Evolutionary conservation across 805 yeast genomes (phyloP).

Genomic region (Metschnikowia shivogae): DNA sequence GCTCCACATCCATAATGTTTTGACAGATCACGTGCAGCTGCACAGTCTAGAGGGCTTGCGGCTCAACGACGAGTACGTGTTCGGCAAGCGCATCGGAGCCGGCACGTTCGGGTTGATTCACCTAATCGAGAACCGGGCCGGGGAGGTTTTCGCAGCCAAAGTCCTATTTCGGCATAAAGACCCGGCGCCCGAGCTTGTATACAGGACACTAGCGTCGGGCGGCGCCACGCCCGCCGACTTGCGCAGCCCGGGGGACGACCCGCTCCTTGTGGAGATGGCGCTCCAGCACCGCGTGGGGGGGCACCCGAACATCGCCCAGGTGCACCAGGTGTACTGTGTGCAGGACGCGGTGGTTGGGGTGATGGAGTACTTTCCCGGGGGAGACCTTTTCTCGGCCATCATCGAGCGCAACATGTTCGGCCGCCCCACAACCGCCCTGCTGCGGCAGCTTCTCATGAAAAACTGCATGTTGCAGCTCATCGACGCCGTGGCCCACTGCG

Average conservation of each 20-base stretch:
- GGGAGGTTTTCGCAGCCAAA: slow-evolving; percentile 63
- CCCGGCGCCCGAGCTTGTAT: slow-evolving; percentile 63
- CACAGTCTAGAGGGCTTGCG: slow-evolving; percentile 34
- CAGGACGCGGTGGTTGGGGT: slow-evolving; percentile 54
- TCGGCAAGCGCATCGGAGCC: slow-evolving; percentile 41
- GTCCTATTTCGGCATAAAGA: slow-evolving; percentile 61
- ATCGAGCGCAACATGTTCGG: slow-evolving; percentile 67
- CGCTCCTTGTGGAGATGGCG: slow-evolving; percentile 60
- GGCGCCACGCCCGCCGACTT: background rate
- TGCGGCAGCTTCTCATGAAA: slow-evolving; percentile 43
- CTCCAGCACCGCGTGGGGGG: slow-evolving; percentile 70
- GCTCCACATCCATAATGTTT: background rate
- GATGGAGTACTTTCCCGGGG: slow-evolving; percentile 82
- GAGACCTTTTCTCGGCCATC: slow-evolving; percentile 82
- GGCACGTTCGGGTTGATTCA: slow-evolving; percentile 45
- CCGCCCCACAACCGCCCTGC: slow-evolving; percentile 47
- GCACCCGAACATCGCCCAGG: slow-evolving; percentile 74
- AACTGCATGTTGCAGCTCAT: slow-evolving; percentile 40
- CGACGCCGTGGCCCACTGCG: slow-evolving; percentile 34
- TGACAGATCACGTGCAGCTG: background rate
- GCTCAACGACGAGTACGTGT: slow-evolving; percentile 55
- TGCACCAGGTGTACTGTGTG: slow-evolving; percentile 67
- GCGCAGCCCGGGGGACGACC: slow-evolving; percentile 17
- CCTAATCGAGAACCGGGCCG: slow-evolving; percentile 45
- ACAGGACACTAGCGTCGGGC: slow-evolving; percentile 8